Evolutionary conservation across 2,329 filamentous ascomycete genomes (phyloP), one percentile per base, ranked within the genome.

Genomic region (Aspergillus udagawae): DNA sequence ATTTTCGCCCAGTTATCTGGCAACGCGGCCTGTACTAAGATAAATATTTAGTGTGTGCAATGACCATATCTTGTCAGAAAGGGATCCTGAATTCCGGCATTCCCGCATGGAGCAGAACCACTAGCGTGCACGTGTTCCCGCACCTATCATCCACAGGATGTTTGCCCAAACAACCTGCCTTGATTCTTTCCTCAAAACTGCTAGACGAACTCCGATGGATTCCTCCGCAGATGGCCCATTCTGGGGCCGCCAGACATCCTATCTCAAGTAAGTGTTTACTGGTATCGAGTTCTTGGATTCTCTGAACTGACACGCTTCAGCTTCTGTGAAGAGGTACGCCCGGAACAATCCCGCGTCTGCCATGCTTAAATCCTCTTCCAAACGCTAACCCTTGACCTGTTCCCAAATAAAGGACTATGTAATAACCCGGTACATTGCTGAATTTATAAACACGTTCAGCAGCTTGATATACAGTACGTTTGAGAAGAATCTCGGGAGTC

Each of bases 391-490:
- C 17, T 52, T 28, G n/a, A 55, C 27, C 28, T 49, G 20, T 29
- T 17, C 14, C 14, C 14, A 4, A 41, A 4, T 10, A 41, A 51
- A 70, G 68, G 68, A 72, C 56, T 79, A 79, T 66, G 68, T 74
- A 8, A 63, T 79, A 12, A 79, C 77, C 8, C 65, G 73, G 21
- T 79, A 76, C 32, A 65, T 79, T 21, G 77, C 75, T 4, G 77
- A 79, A 51, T 78, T 79, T 41, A 73, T 79, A 61, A 79, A 79
- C 57, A 78, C 75, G 0, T 59, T 78, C 1, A 78, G 75, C 55
- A 79, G 76, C 53, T 59, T 75, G 0, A 61, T 71, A 3, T 79
- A 73, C 47, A 62, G 69, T 70, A 52, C n/a, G 65, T 60, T 35
- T 21, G 14, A 35, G 1, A 32, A 35, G 12, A 5, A 17, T 17